Conservation (phyloP, 139 green algal genomes). For the Pleodorina starrii region DNA sequence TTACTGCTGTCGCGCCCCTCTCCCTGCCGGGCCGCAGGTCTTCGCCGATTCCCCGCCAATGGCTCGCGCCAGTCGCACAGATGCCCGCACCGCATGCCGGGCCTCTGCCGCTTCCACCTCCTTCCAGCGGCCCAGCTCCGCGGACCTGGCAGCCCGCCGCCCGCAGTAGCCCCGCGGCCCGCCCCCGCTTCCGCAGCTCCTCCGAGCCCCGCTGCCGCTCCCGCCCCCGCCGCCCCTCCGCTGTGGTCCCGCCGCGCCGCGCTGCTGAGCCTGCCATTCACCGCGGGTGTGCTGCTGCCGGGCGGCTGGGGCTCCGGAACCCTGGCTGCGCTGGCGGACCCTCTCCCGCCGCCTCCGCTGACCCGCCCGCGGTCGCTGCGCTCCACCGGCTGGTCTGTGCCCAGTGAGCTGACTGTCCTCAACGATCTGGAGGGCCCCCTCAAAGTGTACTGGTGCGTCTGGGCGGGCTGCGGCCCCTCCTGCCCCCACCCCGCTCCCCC, state of each 20-base stretch:
- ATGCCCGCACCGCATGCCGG: neutral
- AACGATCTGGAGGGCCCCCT: slow-evolving; percentile 32
- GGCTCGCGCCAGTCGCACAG: neutral
- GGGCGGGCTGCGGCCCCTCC: no score
- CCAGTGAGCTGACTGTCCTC: slow-evolving; percentile 34
- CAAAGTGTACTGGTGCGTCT: slow-evolving; percentile 35
- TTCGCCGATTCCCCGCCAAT: neutral
- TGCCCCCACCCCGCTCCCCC: no score
- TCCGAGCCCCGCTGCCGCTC: no score
- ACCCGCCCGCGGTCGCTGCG: slow-evolving; percentile 1
- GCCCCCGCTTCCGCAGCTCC: no score
- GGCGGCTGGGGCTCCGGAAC: neutral
- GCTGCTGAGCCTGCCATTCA: neutral
- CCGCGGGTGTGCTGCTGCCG: neutral
- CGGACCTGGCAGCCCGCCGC: neutral
- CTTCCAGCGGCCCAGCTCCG: neutral
- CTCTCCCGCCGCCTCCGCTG: no score
- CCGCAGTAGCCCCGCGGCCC: no score
- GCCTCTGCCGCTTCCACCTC: neutral
- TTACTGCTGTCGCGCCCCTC: no score
- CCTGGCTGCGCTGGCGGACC: neutral
- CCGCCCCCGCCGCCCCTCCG: neutral
- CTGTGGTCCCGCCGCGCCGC: slow-evolving; percentile 26
- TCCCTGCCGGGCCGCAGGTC: no score
- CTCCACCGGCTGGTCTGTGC: slow-evolving; percentile 13